phyloP scores from a whole-genome alignment of 225 moss, liverwort and hornwort genomes.

The Pseudisothecium myosuroides region DNA sequence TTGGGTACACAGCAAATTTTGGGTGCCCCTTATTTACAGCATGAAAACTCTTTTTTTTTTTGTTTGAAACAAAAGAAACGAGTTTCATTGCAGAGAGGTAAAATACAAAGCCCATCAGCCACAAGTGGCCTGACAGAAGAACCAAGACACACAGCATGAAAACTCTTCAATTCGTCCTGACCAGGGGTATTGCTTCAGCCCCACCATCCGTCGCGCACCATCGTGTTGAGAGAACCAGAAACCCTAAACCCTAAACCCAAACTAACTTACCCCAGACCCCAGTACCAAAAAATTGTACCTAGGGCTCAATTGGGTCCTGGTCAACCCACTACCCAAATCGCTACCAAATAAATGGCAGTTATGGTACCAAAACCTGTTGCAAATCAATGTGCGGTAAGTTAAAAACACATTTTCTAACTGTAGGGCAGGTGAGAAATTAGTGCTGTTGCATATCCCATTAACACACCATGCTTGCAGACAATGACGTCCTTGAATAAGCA shows the following conservation, averaged over 20 bases:
- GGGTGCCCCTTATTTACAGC: not conserved
- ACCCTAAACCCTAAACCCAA: no score
- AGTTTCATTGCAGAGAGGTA: no score
- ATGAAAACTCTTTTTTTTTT: not conserved
- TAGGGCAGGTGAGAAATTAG: not conserved
- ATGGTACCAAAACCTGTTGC: not conserved
- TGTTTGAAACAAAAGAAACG: no score
- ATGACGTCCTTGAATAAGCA: not conserved
- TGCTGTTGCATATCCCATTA: not conserved
- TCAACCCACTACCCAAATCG: not conserved
- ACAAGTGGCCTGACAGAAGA: no score
- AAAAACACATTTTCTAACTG: not conserved
- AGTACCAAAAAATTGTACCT: not conserved
- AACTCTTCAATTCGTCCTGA: not conserved
- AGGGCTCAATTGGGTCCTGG: no score
- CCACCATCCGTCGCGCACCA: fast-evolving
- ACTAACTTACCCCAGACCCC: no score
- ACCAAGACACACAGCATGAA: not conserved
- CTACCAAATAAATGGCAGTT: not conserved
- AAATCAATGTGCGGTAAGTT: fast-evolving
- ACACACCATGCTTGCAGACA: not conserved
- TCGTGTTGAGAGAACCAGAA: not conserved
- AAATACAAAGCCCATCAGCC: no score
- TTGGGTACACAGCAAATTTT: not conserved
- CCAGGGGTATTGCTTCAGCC: not conserved